phyloP scores from a whole-genome alignment of 495 filamentous ascomycete genomes.

The Penicillium crystallinum region DNA sequence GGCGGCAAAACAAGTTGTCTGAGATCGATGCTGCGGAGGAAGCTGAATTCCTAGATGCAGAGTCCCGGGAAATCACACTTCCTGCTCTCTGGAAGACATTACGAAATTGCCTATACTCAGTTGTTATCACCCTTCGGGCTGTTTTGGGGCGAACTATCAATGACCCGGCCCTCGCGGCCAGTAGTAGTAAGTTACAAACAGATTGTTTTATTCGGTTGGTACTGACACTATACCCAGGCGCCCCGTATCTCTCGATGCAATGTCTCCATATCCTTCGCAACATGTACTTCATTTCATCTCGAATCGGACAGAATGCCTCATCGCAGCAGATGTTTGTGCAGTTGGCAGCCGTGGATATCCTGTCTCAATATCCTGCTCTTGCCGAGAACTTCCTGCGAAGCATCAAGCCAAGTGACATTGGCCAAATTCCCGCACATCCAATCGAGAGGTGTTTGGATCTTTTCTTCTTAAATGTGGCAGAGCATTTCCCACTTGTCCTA shows the following conservation, averaged over 20 bases:
- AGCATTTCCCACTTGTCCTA: conserved; percentile 75
- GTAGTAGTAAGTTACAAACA: conserved; percentile 42
- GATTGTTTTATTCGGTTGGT: background rate
- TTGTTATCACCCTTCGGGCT: conserved; percentile 70
- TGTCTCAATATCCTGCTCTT: conserved; percentile 66
- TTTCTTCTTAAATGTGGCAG: conserved; percentile 85
- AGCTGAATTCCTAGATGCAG: conserved; percentile 56
- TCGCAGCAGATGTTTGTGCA: conserved; percentile 81
- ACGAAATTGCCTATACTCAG: conserved; percentile 71
- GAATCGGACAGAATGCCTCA: conserved; percentile 66
- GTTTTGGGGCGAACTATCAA: conserved; percentile 63
- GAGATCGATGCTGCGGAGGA: conserved; percentile 79
- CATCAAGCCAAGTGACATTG: conserved; percentile 52
- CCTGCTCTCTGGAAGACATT: conserved; percentile 78
- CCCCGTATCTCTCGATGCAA: conserved; percentile 69
- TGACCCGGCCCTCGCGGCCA: conserved; percentile 48
- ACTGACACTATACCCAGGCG: conserved; percentile 31
- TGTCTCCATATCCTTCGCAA: conserved; percentile 74
- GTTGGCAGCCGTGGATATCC: conserved; percentile 81
- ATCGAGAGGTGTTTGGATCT: conserved; percentile 76
- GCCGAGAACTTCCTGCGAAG: conserved; percentile 65
- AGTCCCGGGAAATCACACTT: conserved; percentile 64
- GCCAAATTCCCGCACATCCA: conserved; percentile 66
- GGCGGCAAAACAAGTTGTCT: conserved; percentile 79
- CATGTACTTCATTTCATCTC: conserved; percentile 81